Evolutionary conservation across 1,139 yeast genomes (phyloP), one percentile per base, ranked within the genome.

Genomic region (Yamadazyma songkhlaensis): DNA sequence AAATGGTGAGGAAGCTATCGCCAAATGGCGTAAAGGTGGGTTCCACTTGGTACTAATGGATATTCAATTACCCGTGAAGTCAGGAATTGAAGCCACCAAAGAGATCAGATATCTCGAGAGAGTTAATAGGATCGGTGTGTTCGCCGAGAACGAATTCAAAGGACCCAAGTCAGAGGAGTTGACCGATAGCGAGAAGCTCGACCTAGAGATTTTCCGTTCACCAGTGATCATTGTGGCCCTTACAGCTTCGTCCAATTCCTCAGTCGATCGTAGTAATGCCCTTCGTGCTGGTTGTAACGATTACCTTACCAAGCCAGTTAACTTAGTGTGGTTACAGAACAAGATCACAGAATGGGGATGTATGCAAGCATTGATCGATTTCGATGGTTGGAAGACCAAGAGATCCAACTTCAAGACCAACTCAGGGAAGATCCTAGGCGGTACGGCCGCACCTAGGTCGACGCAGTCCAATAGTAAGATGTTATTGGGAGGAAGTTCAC

Each of bases 281-380:
- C 69, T 92, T 44, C 85, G 95, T 32, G 97, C 97, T 2, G 98
- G 98, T 32, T 92, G 98, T 62, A 92, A 92, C 55, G 98, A 92
- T 60, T 92, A 84, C 60, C 67, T 92, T 50, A 92, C 97, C n/a
- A 92, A 92, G 48, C 98, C 98, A 0, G 98, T 94, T 10, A 90
- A 89, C 53, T 71, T 92, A 52, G 89, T 82, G 29, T 92, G 98
- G 98, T 69, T 92, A 38, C 89, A 90, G 51, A 88, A 86, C 54
- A 92, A 92, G 63, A 86, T 92, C 42, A 87, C 92, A 3, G 98
- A 92, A 62, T 90, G 97, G 97, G 94, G 94, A 2, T 81, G 87
- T 54, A 92, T 92, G 98, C 98, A 92, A 64, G 97, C 97, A 1
- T 67, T 92, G 43, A 90, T 92, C 59, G 96, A 92, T 62, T 92